Evolutionary conservation across 805 yeast genomes (phyloP).

Genomic region (Candida methanosorbosa): DNA sequence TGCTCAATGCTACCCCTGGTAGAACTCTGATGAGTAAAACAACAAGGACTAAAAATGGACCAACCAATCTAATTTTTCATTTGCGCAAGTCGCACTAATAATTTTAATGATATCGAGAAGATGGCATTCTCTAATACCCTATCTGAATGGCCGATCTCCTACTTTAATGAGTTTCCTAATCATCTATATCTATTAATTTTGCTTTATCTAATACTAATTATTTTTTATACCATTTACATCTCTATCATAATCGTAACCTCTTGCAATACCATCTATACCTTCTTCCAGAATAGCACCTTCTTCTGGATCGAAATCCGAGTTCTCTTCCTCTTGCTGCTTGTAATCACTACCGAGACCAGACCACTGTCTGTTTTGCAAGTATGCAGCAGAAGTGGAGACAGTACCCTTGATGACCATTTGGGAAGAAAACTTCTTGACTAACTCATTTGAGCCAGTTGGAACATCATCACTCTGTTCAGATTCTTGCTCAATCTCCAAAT

Average conservation of each 20-base stretch:
- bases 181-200: too few relatives aligned
- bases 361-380: conserved; percentile 70
- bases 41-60: too few relatives aligned
- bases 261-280: conserved; percentile 83
- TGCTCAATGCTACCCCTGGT: too few relatives aligned
- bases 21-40: too few relatives aligned
- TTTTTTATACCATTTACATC: conserved; percentile 16
- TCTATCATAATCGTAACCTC: conserved; percentile 59
- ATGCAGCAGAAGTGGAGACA: conserved; percentile 80
- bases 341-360: conserved; percentile 88
- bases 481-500: conserved; percentile 51
- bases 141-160: too few relatives aligned
- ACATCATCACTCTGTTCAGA: conserved; percentile 12
- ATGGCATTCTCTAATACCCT: too few relatives aligned
- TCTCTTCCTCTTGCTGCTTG: conserved; percentile 22
- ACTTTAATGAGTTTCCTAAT: too few relatives aligned
- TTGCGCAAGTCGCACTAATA: too few relatives aligned
- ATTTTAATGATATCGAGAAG: too few relatives aligned
- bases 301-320: conserved; percentile 31
- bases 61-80: too few relatives aligned
- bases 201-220: conserved; percentile 3
- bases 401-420: conserved; percentile 64
- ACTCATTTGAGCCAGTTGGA: conserved; percentile 19
- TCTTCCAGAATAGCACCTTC: conserved; percentile 78
- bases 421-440: conserved; percentile 50